A percentile compares a stretch with the other conserved stretches of the same genome.
These are phyloP conservation scores for Parietichytrium sp. DNA, from an alignment of 108 stramenopile genomes.

Conservation along the genomic window DNA sequence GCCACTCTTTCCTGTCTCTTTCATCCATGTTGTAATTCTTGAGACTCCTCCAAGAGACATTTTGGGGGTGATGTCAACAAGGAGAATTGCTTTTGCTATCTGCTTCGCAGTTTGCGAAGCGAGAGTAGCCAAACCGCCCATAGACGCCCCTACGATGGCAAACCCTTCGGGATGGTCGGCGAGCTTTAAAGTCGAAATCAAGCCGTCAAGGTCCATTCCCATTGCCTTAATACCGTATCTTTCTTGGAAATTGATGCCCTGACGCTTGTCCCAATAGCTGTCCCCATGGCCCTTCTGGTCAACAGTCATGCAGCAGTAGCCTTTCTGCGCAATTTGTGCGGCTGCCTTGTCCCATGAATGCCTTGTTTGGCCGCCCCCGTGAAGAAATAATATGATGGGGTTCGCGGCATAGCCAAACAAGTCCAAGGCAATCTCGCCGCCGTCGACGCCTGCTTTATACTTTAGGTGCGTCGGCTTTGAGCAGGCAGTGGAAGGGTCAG, in stretches of 20 bases:
- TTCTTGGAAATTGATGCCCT: not conserved
- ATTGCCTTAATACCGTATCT: not conserved
- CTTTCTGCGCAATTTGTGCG: not conserved
- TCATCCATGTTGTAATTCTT: not conserved
- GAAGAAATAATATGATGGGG: not conserved
- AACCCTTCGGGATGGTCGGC: constrained; percentile 1
- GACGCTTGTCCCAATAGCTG: constrained; percentile 7
- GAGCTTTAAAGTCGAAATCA: not conserved
- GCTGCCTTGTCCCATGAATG: constrained; percentile 8
- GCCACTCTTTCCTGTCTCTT: not conserved
- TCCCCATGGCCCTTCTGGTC: constrained; percentile 28
- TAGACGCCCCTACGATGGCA: constrained; percentile 26
- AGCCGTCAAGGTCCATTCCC: not conserved
- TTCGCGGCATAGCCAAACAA: not conserved
- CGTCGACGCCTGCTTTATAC: not conserved
- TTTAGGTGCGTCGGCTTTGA: not conserved
- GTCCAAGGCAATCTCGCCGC: constrained; percentile 7
- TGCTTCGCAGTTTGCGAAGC: not conserved
- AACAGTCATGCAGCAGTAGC: not conserved
- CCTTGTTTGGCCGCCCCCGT: constrained; percentile 32
- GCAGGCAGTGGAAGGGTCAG: too few species aligned
- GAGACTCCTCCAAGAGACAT: not conserved
- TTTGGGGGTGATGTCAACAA: not conserved
- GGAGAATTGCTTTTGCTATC: not conserved
- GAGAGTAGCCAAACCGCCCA: not conserved